phyloP scores from a whole-genome alignment of 2,329 filamentous ascomycete genomes.

The Graphilbum ipis-grandicollis region DNA sequence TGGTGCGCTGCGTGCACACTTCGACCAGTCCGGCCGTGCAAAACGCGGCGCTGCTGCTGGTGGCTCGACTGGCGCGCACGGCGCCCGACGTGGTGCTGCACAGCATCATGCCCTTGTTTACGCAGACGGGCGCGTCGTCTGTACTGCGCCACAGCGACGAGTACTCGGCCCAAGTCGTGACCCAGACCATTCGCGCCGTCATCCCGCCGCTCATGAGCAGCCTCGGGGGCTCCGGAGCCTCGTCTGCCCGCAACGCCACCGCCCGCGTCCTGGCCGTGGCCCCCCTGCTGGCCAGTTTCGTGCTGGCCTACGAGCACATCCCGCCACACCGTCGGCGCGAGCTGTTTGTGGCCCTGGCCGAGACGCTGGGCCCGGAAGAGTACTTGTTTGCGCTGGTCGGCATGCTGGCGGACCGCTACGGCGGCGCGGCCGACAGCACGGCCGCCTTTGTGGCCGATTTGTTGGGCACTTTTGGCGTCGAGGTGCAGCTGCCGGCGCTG shows the following conservation, averaged over 20 bases:
- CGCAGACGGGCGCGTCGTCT: conserved; percentile 89
- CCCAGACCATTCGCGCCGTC: conserved; percentile 85
- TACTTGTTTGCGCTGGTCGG: conserved; percentile 77
- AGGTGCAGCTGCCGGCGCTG: conserved; percentile 62
- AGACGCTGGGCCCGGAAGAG: conserved; percentile 70
- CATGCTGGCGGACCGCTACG: conserved; percentile 82
- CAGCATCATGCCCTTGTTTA: conserved; percentile 98
- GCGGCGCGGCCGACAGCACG: conserved; percentile 49
- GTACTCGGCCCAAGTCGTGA: conserved; percentile 90
- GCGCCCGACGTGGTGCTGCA: conserved; percentile 85
- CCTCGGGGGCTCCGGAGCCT: conserved; percentile 45
- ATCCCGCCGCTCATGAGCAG: conserved; percentile 82
- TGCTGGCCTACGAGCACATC: conserved; percentile 90
- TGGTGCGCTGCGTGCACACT: conserved; percentile 87
- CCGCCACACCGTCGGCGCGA: conserved; percentile 69
- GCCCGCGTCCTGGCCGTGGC: conserved; percentile 31
- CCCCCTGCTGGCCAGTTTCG: conserved; percentile 87
- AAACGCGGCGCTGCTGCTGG: conserved; percentile 73
- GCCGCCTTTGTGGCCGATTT: conserved; percentile 61
- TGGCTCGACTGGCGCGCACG: conserved; percentile 71
- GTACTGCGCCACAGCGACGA: conserved; percentile 87
- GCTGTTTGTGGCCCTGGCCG: conserved; percentile 69
- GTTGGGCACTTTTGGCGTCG: conserved; percentile 52
- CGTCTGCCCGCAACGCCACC: no score
- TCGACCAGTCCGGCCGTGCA: conserved; percentile 87